Conservation (phyloP, 352 stramenopile genomes). For the Phytophthora rubi region DNA sequence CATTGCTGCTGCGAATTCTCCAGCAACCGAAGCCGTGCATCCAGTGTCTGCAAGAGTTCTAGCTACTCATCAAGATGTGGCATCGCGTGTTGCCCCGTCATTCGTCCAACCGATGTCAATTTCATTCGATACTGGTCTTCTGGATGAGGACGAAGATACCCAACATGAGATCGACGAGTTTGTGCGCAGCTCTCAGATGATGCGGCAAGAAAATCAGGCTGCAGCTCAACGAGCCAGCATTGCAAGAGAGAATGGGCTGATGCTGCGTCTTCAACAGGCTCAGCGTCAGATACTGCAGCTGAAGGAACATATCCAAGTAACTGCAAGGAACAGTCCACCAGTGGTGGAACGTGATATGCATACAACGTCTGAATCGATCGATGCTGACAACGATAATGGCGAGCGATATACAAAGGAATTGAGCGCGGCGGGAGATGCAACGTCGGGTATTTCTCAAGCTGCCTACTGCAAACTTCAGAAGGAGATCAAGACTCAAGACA, state of each 20-base stretch:
- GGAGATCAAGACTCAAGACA: conserved; percentile 79
- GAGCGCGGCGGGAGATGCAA: neutral
- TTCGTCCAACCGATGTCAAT: conserved; percentile 25
- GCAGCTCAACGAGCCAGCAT: conserved; percentile 38
- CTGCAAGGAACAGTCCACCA: conserved; percentile 6
- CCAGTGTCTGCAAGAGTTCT: conserved; percentile 19
- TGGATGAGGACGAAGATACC: conserved; percentile 51
- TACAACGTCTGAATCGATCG: neutral
- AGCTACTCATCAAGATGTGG: neutral
- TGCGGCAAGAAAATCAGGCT: conserved; percentile 40
- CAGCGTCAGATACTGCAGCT: conserved; percentile 75
- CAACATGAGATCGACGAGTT: conserved; percentile 59
- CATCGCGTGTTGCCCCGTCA: conserved; percentile 1
- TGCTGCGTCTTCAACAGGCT: conserved; percentile 72
- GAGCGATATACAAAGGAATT: conserved; percentile 1
- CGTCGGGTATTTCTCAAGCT: conserved; percentile 8
- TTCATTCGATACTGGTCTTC: conserved; percentile 30
- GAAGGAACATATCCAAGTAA: conserved; percentile 64
- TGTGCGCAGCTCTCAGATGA: conserved; percentile 48
- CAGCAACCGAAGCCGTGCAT: conserved; percentile 20
- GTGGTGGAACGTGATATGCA: neutral
- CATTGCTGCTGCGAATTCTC: conserved; percentile 8
- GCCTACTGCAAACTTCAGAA: conserved; percentile 48
- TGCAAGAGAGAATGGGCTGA: conserved; percentile 64
- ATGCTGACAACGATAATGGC: neutral